A percentile compares a stretch with the other conserved stretches of the same genome.
These are phyloP conservation scores for Phytophthora constricta DNA, from an alignment of 352 stramenopile genomes.

Conservation along the genomic window DNA sequence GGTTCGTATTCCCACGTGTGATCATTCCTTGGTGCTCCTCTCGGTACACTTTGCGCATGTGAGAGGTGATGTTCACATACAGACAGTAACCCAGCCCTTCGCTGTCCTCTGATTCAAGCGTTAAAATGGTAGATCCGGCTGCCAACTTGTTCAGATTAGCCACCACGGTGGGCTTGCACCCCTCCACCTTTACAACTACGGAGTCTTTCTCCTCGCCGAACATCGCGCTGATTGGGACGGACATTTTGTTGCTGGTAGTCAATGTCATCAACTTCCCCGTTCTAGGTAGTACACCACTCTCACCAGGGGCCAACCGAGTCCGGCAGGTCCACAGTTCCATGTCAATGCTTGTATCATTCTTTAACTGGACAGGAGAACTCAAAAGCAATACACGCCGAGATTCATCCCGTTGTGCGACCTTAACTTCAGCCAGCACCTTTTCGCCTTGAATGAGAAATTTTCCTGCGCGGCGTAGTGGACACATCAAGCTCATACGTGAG, in stretches of 20 bases:
- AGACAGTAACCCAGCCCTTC: conserved; percentile 77
- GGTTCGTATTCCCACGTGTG: conserved; percentile 56
- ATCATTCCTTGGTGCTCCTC: conserved; percentile 85
- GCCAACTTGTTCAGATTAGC: conserved; percentile 69
- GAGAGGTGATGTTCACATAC: conserved; percentile 82
- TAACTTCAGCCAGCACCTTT: conserved; percentile 86
- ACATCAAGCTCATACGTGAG: conserved; percentile 77
- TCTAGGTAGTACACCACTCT: conserved; percentile 50
- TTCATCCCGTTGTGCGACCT: conserved; percentile 88
- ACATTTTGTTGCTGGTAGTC: conserved; percentile 83
- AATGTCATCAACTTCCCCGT: conserved; percentile 54
- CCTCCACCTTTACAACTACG: conserved; percentile 85
- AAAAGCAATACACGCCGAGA: conserved; percentile 83
- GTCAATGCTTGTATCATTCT: conserved; percentile 85
- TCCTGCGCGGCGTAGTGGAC: conserved; percentile 79
- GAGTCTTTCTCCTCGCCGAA: conserved; percentile 83
- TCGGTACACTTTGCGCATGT: conserved; percentile 89
- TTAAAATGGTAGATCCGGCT: conserved; percentile 72
- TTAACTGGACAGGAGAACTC: conserved; percentile 89
- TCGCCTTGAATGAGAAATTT: conserved; percentile 91
- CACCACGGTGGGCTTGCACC: conserved; percentile 85
- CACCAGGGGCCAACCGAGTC: conserved; percentile 51
- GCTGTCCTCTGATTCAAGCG: conserved; percentile 68
- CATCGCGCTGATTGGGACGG: conserved; percentile 79
- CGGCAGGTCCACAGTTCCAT: conserved; percentile 85